phyloP scores from a whole-genome alignment of 306 rosid genomes.

The Phaseolus lunatus region DNA sequence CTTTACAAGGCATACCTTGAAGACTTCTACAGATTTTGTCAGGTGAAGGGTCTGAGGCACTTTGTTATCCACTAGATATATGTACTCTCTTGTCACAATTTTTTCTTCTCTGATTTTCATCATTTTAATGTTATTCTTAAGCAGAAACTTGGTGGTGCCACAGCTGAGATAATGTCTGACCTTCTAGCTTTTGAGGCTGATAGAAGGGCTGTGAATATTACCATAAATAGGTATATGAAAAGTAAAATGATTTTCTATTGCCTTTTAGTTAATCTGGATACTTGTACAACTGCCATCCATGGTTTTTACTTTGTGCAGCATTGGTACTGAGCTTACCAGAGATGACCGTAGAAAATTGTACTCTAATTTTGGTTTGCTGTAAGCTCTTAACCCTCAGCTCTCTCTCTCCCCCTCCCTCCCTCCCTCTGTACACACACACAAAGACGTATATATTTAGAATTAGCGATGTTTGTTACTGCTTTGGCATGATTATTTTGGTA shows the following conservation, averaged over 20 bases:
- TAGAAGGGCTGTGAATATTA: slow-evolving; percentile 96
- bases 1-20: slow-evolving; percentile 98
- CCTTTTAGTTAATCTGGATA: slow-evolving; percentile 16
- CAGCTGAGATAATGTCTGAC: slow-evolving; percentile 97
- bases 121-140: slow-evolving; percentile 43
- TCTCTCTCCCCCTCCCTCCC: no score
- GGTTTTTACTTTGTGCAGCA: slow-evolving; percentile 59
- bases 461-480: slow-evolving; percentile 14
- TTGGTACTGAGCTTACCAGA: slow-evolving; percentile 97
- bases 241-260: slow-evolving; percentile 2
- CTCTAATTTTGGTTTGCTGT: slow-evolving; percentile 95
- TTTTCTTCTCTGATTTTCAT: slow-evolving; percentile 28
- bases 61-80: background rate
- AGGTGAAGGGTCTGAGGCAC: slow-evolving; percentile 56
- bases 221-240: slow-evolving; percentile 81
- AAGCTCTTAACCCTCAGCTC: slow-evolving; percentile 50
- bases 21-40: slow-evolving; percentile 96
- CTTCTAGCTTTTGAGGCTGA: slow-evolving; percentile 98
- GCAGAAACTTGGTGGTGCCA: slow-evolving; percentile 98
- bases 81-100: background rate
- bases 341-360: slow-evolving; percentile 93
- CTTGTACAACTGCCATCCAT: slow-evolving; percentile 30
- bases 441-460: no score
- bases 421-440: no score
- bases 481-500: slow-evolving; percentile 38